phyloP scores from a whole-genome alignment of 805 yeast genomes.

The Nakazawaea holstii region DNA sequence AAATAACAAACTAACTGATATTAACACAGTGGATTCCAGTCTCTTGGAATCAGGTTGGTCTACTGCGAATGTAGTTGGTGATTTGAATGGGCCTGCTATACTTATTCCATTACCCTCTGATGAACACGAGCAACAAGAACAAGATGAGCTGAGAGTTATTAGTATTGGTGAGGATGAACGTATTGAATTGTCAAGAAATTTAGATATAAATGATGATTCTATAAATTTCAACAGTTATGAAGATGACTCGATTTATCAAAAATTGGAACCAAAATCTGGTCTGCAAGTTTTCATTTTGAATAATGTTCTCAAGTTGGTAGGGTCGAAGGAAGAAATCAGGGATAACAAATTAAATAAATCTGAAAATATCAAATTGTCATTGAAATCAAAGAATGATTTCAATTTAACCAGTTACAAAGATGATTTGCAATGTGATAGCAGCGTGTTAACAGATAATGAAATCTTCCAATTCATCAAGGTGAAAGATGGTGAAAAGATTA shows the following conservation, averaged over 20 bases:
- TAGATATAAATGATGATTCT: slow-evolving; percentile 12
- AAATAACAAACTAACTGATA: slow-evolving; percentile 17
- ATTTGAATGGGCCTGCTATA: slow-evolving; percentile 23
- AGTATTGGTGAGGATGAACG: slow-evolving; percentile 12
- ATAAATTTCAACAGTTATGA: slow-evolving; percentile 16
- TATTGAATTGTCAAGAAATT: slow-evolving; percentile 12
- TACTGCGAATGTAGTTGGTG: slow-evolving; percentile 14
- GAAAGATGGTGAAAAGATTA: background rate
- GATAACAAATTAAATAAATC: slow-evolving; percentile 6
- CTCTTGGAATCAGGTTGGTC: slow-evolving; percentile 26
- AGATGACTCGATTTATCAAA: slow-evolving; percentile 5
- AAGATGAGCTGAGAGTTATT: slow-evolving; percentile 13
- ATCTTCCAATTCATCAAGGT: slow-evolving; percentile 18
- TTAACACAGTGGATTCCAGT: slow-evolving; percentile 15
- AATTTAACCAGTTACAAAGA: slow-evolving; percentile 17
- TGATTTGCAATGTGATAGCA: slow-evolving; percentile 15
- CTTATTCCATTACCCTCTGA: slow-evolving; percentile 13
- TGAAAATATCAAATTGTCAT: slow-evolving; percentile 13
- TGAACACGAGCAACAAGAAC: background rate
- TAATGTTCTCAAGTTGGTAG: slow-evolving; percentile 18
- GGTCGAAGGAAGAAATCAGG: background rate
- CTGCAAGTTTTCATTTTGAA: slow-evolving; percentile 23
- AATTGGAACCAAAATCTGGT: slow-evolving; percentile 20
- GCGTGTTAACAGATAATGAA: slow-evolving; percentile 23
- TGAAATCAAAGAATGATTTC: slow-evolving; percentile 20